phyloP scores from a whole-genome alignment of 1,284 basidiomycete genomes.

The Calocybe gambosa region DNA sequence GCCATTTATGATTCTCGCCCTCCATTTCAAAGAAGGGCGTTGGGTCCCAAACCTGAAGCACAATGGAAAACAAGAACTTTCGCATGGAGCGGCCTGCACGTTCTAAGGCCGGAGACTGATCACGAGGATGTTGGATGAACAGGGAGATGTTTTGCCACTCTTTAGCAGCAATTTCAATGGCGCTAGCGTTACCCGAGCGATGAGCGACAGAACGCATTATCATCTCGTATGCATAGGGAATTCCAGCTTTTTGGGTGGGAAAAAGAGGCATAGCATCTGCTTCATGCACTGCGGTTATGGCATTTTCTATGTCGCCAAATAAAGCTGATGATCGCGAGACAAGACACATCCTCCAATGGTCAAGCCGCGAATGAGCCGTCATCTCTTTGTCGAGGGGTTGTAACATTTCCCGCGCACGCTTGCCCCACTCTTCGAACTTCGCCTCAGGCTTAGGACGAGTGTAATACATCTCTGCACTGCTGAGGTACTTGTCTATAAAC shows the following conservation, averaged over 20 bases:
- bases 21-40: constrained; percentile 27
- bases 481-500: constrained; percentile 28
- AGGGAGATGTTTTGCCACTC: constrained; percentile 38
- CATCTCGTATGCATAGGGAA: constrained; percentile 31
- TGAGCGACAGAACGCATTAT: constrained; percentile 35
- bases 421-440: constrained; percentile 31
- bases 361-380: constrained; percentile 7
- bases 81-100: constrained; percentile 25
- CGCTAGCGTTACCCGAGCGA: constrained; percentile 29
- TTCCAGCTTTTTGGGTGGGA: constrained; percentile 7
- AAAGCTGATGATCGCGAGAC: constrained; percentile 29
- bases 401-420: constrained; percentile 30
- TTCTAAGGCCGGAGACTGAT: constrained; percentile 4
- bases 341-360: constrained; percentile 24
- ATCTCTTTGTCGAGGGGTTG: constrained; percentile 20
- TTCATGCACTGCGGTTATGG: constrained; percentile 23
- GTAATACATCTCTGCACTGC: constrained; percentile 22
- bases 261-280: constrained; percentile 13
- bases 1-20: constrained; percentile 22
- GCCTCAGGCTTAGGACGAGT: constrained; percentile 18
- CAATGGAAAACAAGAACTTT: constrained; percentile 25
- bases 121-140: constrained; percentile 10
- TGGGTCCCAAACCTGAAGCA: constrained; percentile 32
- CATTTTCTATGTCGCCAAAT: constrained; percentile 29
- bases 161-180: constrained; percentile 38